Evolutionary conservation across 495 filamentous ascomycete genomes (phyloP).

Genomic region (Penicillium paradoxum): DNA sequence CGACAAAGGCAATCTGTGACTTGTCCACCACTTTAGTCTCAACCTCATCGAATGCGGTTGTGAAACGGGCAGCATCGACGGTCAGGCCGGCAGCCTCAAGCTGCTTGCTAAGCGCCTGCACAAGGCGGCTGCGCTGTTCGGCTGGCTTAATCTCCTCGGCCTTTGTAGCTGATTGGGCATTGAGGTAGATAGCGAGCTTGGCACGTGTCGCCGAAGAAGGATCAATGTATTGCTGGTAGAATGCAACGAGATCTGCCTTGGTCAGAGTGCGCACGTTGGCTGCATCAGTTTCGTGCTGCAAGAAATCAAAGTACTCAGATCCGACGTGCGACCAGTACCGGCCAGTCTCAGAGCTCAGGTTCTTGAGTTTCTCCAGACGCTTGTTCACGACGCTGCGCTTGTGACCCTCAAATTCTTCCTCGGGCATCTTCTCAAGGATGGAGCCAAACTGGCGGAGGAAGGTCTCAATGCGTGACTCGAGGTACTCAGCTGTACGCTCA

Average conservation of each 20-base stretch:
- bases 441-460: conserved; percentile 66
- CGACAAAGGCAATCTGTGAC: conserved; percentile 36
- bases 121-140: conserved; percentile 52
- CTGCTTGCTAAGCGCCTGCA: conserved; percentile 45
- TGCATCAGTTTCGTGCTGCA: conserved; percentile 73
- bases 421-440: conserved; percentile 67
- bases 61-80: conserved; percentile 40
- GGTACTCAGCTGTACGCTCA: conserved; percentile 74
- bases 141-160: conserved; percentile 28
- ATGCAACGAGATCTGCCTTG: conserved; percentile 73
- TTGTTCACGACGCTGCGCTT: conserved; percentile 87
- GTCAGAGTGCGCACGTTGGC: conserved; percentile 66
- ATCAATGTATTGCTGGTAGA: conserved; percentile 71
- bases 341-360: conserved; percentile 75
- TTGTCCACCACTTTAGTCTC: conserved; percentile 42
- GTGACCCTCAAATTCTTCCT: conserved; percentile 83
- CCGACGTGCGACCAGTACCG: conserved; percentile 82
- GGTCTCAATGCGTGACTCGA: conserved; percentile 80
- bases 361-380: conserved; percentile 88
- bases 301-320: conserved; percentile 85
- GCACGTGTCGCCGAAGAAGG: conserved; percentile 68
- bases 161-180: conserved; percentile 58
- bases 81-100: conserved; percentile 48
- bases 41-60: conserved; percentile 40
- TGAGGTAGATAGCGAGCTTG: conserved; percentile 78